These are phyloP conservation scores for Penicillium sp. DNA, from an alignment of 2,329 filamentous ascomycete genomes.

Conservation along the genomic window DNA sequence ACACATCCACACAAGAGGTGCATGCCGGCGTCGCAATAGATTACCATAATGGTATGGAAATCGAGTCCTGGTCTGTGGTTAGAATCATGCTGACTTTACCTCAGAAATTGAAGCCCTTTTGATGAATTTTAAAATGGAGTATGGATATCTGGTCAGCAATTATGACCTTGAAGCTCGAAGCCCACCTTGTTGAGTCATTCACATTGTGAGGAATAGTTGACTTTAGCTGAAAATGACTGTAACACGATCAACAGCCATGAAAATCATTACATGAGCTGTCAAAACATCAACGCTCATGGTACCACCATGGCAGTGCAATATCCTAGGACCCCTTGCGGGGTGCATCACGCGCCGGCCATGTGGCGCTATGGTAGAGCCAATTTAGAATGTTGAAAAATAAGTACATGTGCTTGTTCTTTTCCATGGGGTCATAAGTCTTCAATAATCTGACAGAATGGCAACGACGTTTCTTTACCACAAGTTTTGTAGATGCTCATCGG, in stretches of 20 bases:
- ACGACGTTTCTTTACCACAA: not conserved
- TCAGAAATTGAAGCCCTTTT: conserved; percentile 19
- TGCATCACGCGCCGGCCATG: conserved; percentile 15
- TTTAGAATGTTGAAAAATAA: not conserved
- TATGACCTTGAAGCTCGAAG: not conserved
- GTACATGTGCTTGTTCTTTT: not conserved
- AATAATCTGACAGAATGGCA: not conserved
- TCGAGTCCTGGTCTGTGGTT: not conserved
- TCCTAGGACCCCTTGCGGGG: not conserved
- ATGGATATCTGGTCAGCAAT: conserved; percentile 1
- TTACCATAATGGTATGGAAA: conserved; percentile 28
- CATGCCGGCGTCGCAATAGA: conserved; percentile 31
- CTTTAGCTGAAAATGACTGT: not conserved
- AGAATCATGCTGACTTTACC: conserved; percentile 18
- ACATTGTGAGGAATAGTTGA: not conserved
- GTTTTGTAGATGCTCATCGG: not conserved
- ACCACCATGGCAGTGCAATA: not conserved
- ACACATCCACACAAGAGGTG: conserved; percentile 13
- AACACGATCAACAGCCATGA: not conserved
- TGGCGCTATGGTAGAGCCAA: conserved; percentile 4
- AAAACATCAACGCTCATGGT: not conserved
- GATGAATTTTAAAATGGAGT: conserved; percentile 1
- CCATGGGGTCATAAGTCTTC: not conserved
- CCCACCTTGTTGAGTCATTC: not conserved
- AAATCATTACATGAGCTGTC: not conserved